Evolutionary conservation across 1,284 basidiomycete genomes (phyloP), one percentile per base, ranked within the genome.

Genomic region (Trichosporon sp.): DNA sequence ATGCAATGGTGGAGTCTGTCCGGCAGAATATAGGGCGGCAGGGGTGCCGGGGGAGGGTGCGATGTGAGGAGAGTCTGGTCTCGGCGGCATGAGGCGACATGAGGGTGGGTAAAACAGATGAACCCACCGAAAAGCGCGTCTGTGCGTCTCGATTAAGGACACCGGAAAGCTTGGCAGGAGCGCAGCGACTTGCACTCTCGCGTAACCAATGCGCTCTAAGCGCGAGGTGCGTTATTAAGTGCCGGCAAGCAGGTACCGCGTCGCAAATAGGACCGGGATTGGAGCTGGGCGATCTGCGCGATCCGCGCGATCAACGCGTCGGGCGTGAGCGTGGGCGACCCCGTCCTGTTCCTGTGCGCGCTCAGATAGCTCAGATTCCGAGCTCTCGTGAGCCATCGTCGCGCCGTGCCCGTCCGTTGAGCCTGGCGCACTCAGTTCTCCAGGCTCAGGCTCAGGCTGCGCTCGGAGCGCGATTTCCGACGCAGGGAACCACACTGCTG

Each of bases 201-300:
- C 47, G 21, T 11, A 51, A n/a, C 47, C 21, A 7, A 51, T 8
- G 21, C 47, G 23, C 47, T 21, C 21, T 12, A 25, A n/a, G n/a
- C n/a, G n/a, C n/a, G n/a, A n/a, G n/a, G n/a, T n/a, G 44, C 44
- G 35, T 15, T 42, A 42, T n/a, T 25, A 51, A 21, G 47, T 25
- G 21, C 47, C 47, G 9, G 72, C 79, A 31, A 81, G 72, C 27
- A 81, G 70, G 66, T 78, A 81, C 25, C 80, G 70, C 21, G 75
- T 76, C 1, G 74, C 79, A 32, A 79, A 74, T 2, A 79, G 6
- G 13, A 72, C 73, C 12, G 29, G 56, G 29, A 29, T 15, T 25
- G 44, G 44, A n/a, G 15, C 44, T n/a, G 56, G 66, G 13, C 42
- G 15, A 60, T 60, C 56, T n/a, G 15, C 56, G 56, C 29, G 56